Base-by-base conservation (phyloP, 202 grass and related monocot species). In the Musa balbisiana region DNA sequence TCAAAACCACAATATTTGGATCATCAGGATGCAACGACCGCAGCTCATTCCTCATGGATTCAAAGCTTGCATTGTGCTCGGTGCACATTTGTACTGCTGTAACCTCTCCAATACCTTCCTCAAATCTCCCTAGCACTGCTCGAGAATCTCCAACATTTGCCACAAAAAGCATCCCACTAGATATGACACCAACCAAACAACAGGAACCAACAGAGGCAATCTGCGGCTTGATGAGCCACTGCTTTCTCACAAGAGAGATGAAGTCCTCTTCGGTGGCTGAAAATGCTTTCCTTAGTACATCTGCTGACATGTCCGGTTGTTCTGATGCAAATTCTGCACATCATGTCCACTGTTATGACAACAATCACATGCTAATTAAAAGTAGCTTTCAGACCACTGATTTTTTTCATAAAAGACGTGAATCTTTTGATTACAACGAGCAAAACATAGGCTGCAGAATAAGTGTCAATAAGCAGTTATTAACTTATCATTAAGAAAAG, bases 121-220 rank as follows among this genome's bases (percentile, higher is more conserved):
- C 74, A 12, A 82, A 3, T 62, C 80, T 76, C 16, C 85, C 89
- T 51, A 91, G 53, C 74, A 91, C 83, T 49, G 85, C 89, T 25
- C 89, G 85, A 19, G 89, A 91, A 81, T 91, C 85, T 1, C 89
- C 85, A 16, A 73, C 60, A 76, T 91, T 91, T 19, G 89, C 89
- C 8, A 91, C 72, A 68, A 83, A 91, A 67, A 91, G 89, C 26
- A 79, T 59, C 16, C 85, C 85, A 71, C 78, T 19, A 21, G 75
- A 75, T 66, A 91, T 72, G n/a, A 91, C 23, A 51, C 89, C 89
- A 21, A 76, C 67, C 63, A 91, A 76, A 82, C 89, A 91, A 21
- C 89, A 91, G 0, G 89, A 81, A 43, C 89, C 89, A 14, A 85
- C 69, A 0, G 78, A 78, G 23, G 85, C 89, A 13, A 91, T 73